A percentile compares a stretch with the other conserved stretches of the same genome.
phyloP scores from a whole-genome alignment of 768 basidiomycete genomes.

The Mrakia hoshinonis region DNA sequence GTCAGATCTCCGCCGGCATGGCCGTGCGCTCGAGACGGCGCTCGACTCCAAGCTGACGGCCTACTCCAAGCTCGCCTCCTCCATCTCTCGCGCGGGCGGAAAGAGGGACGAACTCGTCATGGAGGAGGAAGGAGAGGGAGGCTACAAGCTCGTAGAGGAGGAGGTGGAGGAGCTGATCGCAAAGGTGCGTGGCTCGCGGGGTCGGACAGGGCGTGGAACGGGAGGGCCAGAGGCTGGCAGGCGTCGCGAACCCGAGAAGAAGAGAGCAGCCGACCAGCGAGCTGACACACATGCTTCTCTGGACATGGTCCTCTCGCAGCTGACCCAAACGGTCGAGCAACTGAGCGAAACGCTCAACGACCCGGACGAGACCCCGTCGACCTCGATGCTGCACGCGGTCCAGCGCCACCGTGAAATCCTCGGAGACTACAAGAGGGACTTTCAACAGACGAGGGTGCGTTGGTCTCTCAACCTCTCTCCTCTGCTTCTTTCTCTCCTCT shows the following conservation, averaged over 20 bases:
- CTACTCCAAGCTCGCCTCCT: slow-evolving; percentile 74
- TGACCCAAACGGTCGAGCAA: slow-evolving; percentile 78
- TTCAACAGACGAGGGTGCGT: slow-evolving; percentile 71
- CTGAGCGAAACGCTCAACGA: slow-evolving; percentile 57
- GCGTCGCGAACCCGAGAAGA: too few relatives aligned
- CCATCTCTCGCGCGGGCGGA: slow-evolving; percentile 37
- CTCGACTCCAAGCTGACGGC: slow-evolving; percentile 84
- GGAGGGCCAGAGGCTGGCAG: too few relatives aligned
- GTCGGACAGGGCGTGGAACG: too few relatives aligned
- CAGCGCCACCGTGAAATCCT: slow-evolving; percentile 84
- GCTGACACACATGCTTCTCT: too few relatives aligned
- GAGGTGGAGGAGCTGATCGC: slow-evolving; percentile 78
- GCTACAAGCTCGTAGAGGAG: slow-evolving; percentile 58
- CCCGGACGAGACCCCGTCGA: slow-evolving; percentile 60
- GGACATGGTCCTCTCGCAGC: slow-evolving; percentile 48
- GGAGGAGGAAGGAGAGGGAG: slow-evolving; percentile 55
- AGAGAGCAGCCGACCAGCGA: not conserved
- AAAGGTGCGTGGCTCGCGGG: slow-evolving; percentile 57
- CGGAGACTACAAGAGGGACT: slow-evolving; percentile 76
- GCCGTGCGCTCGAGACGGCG: slow-evolving; percentile 83
- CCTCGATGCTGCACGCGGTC: slow-evolving; percentile 77
- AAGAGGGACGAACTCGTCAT: slow-evolving; percentile 50
- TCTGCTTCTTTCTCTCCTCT: not conserved
- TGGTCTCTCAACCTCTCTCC: not conserved
- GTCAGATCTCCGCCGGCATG: slow-evolving; percentile 67